Evolutionary conservation across 805 yeast genomes (phyloP).

Genomic region (Wickerhamomyces alni): DNA sequence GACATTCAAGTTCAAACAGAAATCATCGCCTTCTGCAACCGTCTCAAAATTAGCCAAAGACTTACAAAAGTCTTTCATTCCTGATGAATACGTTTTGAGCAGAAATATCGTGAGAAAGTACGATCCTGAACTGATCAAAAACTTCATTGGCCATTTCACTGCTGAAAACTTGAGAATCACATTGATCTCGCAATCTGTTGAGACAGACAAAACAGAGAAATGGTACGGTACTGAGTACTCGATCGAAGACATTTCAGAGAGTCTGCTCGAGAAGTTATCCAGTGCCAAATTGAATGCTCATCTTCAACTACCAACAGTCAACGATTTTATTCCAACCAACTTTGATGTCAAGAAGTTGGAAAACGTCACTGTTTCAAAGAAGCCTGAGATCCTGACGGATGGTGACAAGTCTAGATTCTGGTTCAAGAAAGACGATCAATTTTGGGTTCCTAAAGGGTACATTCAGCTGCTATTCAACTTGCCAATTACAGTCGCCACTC

Average conservation of each 20-base stretch:
- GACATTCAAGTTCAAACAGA: conserved; percentile 76
- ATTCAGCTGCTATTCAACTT: conserved; percentile 58
- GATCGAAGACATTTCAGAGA: conserved; percentile 36
- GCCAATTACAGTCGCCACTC: conserved; percentile 58
- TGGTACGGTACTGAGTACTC: conserved; percentile 91
- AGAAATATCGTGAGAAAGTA: conserved; percentile 50
- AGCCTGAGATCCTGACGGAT: conserved; percentile 57
- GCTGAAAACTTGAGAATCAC: conserved; percentile 56
- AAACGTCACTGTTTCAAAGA: conserved; percentile 30
- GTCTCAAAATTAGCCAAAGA: conserved; percentile 61
- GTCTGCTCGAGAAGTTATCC: conserved; percentile 30
- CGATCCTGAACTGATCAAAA: conserved; percentile 46
- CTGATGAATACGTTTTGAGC: conserved; percentile 59
- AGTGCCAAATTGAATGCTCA: conserved; percentile 25
- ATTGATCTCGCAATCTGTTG: conserved; percentile 47
- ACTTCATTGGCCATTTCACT: conserved; percentile 43
- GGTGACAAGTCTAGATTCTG: conserved; percentile 56
- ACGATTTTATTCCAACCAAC: conserved; percentile 76
- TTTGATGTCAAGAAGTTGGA: conserved; percentile 52
- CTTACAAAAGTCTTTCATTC: conserved; percentile 54
- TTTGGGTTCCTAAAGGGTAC: conserved; percentile 82
- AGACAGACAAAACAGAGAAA: conserved; percentile 51
- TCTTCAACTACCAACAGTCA: conserved; percentile 62
- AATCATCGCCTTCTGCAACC: conserved; percentile 62
- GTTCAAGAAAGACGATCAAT: conserved; percentile 87